Evolutionary conservation across 257 asterid species (phyloP).

Genomic region (Knoxia roxburghii): DNA sequence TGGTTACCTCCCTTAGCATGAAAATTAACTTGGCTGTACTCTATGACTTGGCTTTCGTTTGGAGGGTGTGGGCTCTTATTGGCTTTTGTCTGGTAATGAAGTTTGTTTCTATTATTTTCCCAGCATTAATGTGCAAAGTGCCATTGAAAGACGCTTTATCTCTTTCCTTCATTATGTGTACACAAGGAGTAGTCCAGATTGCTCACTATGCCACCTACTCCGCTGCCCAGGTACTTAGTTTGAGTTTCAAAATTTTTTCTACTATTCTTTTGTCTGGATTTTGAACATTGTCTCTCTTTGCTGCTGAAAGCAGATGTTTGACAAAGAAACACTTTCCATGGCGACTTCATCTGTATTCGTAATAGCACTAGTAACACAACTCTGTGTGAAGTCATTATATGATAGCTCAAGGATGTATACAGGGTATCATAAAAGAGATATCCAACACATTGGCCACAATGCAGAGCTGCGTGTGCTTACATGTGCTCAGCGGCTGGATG

Average conservation of each 20-base stretch:
- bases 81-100: slow-evolving; percentile 28
- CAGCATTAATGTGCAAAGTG: slow-evolving; percentile 57
- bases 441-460: slow-evolving; percentile 22
- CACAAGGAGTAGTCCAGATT: slow-evolving; percentile 85
- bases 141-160: slow-evolving; percentile 71
- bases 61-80: slow-evolving; percentile 27
- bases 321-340: slow-evolving; percentile 23
- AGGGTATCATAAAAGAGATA: slow-evolving; percentile 39
- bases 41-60: slow-evolving; percentile 42
- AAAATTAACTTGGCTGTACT: slow-evolving; percentile 48
- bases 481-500: slow-evolving; percentile 30
- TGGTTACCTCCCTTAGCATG: slow-evolving; percentile 74
- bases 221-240: slow-evolving; percentile 23
- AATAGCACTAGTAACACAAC: slow-evolving; percentile 21
- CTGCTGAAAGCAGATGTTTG: slow-evolving; percentile 15
- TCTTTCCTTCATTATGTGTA: slow-evolving; percentile 58
- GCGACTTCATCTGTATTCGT: slow-evolving; percentile 22
- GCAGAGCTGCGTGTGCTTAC: slow-evolving; percentile 32
- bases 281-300: not conserved
- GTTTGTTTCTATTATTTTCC: slow-evolving; percentile 34
- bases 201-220: slow-evolving; percentile 41
- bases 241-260: no score
- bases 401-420: slow-evolving; percentile 28
- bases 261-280: not conserved
- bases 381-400: slow-evolving; percentile 23